Evolutionary conservation across 2,329 filamentous ascomycete species (phyloP).

Genomic region (Cordyceps farinosa): DNA sequence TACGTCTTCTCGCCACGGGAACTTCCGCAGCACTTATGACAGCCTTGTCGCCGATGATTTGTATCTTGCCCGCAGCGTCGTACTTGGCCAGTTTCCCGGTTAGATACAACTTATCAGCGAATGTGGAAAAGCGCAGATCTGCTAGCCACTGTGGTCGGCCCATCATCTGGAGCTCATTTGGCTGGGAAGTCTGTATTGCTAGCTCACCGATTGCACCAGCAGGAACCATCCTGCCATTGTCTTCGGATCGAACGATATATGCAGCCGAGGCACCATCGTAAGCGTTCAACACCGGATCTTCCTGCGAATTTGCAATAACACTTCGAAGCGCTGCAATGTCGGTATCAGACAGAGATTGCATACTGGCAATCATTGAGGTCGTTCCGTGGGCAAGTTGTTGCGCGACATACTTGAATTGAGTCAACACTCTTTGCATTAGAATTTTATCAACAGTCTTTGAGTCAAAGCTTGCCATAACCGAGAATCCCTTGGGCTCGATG

Average conservation of each 20-base stretch:
- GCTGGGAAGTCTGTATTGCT: slow-evolving; percentile 33
- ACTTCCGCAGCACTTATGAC: slow-evolving; percentile 15
- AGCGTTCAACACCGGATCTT: slow-evolving; percentile 22
- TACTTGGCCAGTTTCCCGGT: slow-evolving; percentile 41
- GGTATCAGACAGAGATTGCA: slow-evolving; percentile 33
- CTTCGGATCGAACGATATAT: slow-evolving; percentile 40
- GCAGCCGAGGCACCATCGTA: slow-evolving; percentile 29
- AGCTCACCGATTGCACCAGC: slow-evolving; percentile 43
- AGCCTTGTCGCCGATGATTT: slow-evolving; percentile 26
- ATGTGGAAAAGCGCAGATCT: slow-evolving; percentile 15
- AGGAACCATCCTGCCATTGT: slow-evolving; percentile 36
- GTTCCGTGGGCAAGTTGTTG: slow-evolving; percentile 44
- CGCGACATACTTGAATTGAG: slow-evolving; percentile 49
- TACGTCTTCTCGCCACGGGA: slow-evolving; percentile 24
- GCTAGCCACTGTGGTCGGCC: slow-evolving; percentile 30
- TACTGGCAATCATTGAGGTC: slow-evolving; percentile 30
- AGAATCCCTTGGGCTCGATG: slow-evolving; percentile 51
- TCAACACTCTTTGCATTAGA: slow-evolving; percentile 51
- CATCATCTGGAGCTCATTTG: slow-evolving; percentile 26
- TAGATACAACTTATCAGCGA: slow-evolving; percentile 32
- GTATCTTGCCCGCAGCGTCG: slow-evolving; percentile 29
- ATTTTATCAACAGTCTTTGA: slow-evolving; percentile 51
- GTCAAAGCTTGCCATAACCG: slow-evolving; percentile 63
- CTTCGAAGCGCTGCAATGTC: slow-evolving; percentile 33
- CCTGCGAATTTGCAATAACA: slow-evolving; percentile 23